Conservation (phyloP, 169 alveolate species). For the Plasmodium vinckei region DNA sequence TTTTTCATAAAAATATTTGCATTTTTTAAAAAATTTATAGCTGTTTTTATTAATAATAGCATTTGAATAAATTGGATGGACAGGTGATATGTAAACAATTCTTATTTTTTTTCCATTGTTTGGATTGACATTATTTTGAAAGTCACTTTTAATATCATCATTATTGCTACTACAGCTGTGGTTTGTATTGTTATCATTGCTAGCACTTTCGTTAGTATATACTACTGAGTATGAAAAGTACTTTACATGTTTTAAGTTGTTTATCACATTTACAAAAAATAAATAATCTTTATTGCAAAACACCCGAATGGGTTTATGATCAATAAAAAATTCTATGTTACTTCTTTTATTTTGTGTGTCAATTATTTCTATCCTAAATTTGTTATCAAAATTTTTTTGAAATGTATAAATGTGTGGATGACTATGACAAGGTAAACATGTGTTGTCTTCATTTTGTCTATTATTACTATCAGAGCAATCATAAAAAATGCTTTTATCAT, state of each 20-base stretch:
- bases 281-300: constrained; percentile 33
- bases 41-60: neutral
- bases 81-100: constrained; percentile 40
- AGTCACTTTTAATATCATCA: too few species aligned
- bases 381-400: constrained; percentile 8
- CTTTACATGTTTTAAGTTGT: neutral
- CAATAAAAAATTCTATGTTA: constrained; percentile 18
- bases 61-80: constrained; percentile 42
- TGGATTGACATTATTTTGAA: constrained; percentile 3
- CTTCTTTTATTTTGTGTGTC: constrained; percentile 32
- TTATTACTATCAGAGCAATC: neutral
- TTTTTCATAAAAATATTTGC: constrained; percentile 65
- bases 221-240: constrained; percentile 54
- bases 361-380: constrained; percentile 35
- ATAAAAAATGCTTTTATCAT: constrained; percentile 24
- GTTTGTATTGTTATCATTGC: too few species aligned
- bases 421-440: neutral
- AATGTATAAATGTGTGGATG: constrained; percentile 26
- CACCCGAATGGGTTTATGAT: constrained; percentile 44
- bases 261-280: constrained; percentile 51
- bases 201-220: neutral
- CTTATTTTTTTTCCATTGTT: constrained; percentile 41
- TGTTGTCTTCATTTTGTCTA: neutral
- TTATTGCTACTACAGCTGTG: too few species aligned
- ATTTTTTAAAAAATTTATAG: constrained; percentile 34